Evolutionary conservation across 768 basidiomycete species (phyloP).

Genomic region (Cantharellus cinnabarinus): DNA sequence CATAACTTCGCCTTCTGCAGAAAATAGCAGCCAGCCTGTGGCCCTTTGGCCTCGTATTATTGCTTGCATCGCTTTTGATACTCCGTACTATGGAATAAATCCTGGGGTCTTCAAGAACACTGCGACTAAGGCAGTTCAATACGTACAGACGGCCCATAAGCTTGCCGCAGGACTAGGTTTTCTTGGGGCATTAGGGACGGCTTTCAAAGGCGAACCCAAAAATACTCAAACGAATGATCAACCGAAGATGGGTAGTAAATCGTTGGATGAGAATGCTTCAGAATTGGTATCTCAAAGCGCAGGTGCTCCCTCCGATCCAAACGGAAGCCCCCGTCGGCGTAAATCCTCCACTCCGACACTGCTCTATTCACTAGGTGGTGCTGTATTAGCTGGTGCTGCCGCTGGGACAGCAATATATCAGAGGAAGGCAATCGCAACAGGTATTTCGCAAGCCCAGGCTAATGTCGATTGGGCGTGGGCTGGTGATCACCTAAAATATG

Average conservation of each 20-base stretch:
- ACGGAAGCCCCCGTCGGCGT: background rate
- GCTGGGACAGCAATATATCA: constrained; percentile 71
- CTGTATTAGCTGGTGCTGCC: constrained; percentile 60
- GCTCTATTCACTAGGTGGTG: constrained; percentile 47
- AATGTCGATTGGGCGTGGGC: constrained; percentile 49
- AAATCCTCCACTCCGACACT: background rate
- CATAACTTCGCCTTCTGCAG: background rate
- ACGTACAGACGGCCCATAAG: constrained; percentile 42
- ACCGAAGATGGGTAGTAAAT: background rate
- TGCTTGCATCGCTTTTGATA: constrained; percentile 73
- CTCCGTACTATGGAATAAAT: constrained; percentile 83
- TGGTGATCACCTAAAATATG: constrained; percentile 77
- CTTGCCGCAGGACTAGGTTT: constrained; percentile 34
- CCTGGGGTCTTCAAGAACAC: constrained; percentile 71
- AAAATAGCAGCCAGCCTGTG: constrained; percentile 25
- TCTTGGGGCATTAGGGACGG: constrained; percentile 24
- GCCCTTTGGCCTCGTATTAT: constrained; percentile 80
- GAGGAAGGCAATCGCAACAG: constrained; percentile 39
- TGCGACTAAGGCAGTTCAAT: constrained; percentile 52
- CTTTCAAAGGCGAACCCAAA: background rate
- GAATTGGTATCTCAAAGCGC: background rate
- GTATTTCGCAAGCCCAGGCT: background rate
- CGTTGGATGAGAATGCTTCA: no score
- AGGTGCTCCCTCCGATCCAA: background rate
- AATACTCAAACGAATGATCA: background rate